Evolutionary conservation across 2,329 filamentous ascomycete species (phyloP).

Genomic region (Tolypocladium sp.): DNA sequence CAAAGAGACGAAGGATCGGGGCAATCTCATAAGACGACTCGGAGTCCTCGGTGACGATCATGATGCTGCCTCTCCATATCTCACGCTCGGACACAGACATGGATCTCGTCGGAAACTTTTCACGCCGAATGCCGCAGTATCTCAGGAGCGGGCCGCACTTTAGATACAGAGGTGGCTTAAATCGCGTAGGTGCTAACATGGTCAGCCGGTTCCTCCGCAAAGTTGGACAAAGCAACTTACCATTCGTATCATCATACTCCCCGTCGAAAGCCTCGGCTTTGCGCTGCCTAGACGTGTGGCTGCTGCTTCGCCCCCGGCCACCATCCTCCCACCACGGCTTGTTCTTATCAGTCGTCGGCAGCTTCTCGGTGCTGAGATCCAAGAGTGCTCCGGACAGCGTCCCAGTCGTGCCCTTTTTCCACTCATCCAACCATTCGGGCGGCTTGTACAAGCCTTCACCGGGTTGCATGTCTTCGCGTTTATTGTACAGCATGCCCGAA

Average conservation of each 20-base stretch:
- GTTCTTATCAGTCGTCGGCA: slow-evolving; percentile 33
- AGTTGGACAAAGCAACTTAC: slow-evolving; percentile 22
- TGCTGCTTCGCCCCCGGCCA: slow-evolving; percentile 35
- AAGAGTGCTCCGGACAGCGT: slow-evolving; percentile 49
- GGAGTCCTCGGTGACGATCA: slow-evolving; percentile 88
- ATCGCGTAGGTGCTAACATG: slow-evolving; percentile 52
- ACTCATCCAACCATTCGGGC: slow-evolving; percentile 58
- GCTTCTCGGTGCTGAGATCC: slow-evolving; percentile 41
- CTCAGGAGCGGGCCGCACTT: slow-evolving; percentile 86
- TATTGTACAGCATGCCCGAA: slow-evolving; percentile 32
- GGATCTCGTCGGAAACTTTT: slow-evolving; percentile 34
- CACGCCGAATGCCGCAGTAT: slow-evolving; percentile 72
- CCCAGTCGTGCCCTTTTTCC: slow-evolving; percentile 59
- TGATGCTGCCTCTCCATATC: slow-evolving; percentile 85
- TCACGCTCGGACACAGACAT: slow-evolving; percentile 47
- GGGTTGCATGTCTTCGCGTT: slow-evolving; percentile 31
- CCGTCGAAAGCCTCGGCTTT: slow-evolving; percentile 58
- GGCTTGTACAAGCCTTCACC: slow-evolving; percentile 49
- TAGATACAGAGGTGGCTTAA: slow-evolving; percentile 75
- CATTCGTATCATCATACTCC: slow-evolving; percentile 55
- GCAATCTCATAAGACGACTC: slow-evolving; percentile 73
- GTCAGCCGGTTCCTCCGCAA: slow-evolving; percentile 3
- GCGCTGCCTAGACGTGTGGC: slow-evolving; percentile 36
- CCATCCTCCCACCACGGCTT: slow-evolving; percentile 71
- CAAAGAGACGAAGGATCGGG: slow-evolving; percentile 75